These are phyloP conservation scores for Rhizopus microsporus DNA, from an alignment of 371 early-diverging fungal species.

Conservation along the genomic window DNA sequence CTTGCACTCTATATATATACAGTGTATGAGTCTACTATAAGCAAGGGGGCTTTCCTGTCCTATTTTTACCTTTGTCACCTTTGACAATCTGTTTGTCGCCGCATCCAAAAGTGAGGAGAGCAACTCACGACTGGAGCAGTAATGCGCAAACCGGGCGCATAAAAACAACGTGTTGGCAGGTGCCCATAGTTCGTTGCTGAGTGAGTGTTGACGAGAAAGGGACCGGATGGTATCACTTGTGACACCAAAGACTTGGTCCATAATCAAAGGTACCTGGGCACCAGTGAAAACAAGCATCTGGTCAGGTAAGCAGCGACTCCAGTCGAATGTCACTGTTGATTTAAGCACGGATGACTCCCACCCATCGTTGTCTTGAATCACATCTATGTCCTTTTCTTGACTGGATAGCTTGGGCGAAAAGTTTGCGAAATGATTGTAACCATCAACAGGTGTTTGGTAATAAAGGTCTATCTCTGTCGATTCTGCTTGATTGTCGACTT, in stretches of 20 bases:
- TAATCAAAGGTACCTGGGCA: constrained; percentile 61
- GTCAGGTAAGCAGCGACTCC: constrained; percentile 73
- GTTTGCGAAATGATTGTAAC: constrained; percentile 27
- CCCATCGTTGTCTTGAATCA: constrained; percentile 27
- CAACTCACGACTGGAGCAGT: constrained; percentile 67
- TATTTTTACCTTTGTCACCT: constrained; percentile 49
- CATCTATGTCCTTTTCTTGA: constrained; percentile 7
- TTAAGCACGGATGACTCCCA: constrained; percentile 15
- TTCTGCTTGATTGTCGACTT: neutral
- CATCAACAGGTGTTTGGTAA: constrained; percentile 25
- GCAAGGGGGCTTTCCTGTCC: constrained; percentile 8
- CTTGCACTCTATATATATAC: constrained; percentile 19
- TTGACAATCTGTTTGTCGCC: constrained; percentile 54
- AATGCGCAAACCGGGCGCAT: constrained; percentile 85
- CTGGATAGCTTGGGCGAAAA: constrained; percentile 17
- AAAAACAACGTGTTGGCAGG: constrained; percentile 87
- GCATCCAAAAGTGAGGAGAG: constrained; percentile 62
- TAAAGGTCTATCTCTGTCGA: constrained; percentile 22
- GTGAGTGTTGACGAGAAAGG: constrained; percentile 23
- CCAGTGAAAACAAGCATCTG: constrained; percentile 90
- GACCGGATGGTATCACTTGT: constrained; percentile 26
- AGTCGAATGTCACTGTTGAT: constrained; percentile 60
- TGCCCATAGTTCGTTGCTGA: constrained; percentile 52
- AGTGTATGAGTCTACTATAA: neutral
- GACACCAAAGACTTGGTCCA: constrained; percentile 65